Conservation (phyloP, 768 basidiomycete genomes). For the Clitopilus hobsonii region DNA sequence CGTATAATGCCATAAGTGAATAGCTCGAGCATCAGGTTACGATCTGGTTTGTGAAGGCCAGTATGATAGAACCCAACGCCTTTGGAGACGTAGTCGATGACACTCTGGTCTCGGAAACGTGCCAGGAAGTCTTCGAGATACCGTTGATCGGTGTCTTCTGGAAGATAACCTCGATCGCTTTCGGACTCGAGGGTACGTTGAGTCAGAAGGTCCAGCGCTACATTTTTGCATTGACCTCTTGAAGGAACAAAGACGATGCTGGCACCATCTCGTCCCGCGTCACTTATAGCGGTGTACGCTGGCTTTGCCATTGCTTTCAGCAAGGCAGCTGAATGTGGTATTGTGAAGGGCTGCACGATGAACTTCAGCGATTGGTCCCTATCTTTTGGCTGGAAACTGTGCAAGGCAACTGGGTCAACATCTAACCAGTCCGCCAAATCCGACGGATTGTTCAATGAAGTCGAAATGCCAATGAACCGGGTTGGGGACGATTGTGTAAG, state of each 20-base stretch:
- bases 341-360: constrained; percentile 73
- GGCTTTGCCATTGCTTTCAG: constrained; percentile 93
- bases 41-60: constrained; percentile 65
- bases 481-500: constrained; percentile 56
- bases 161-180: constrained; percentile 64
- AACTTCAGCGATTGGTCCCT: constrained; percentile 75
- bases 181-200: constrained; percentile 77
- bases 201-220: constrained; percentile 83
- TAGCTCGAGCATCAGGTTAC: constrained; percentile 69
- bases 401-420: constrained; percentile 56
- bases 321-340: constrained; percentile 80
- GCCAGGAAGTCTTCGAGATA: constrained; percentile 55
- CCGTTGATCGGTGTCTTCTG: constrained; percentile 41
- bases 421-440: constrained; percentile 84
- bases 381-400: constrained; percentile 78
- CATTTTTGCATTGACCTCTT: constrained; percentile 62
- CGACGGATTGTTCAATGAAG: constrained; percentile 74
- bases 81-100: constrained; percentile 72
- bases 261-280: constrained; percentile 33
- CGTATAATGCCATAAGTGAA: constrained; percentile 77
- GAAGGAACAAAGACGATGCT: constrained; percentile 90
- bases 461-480: constrained; percentile 73
- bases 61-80: constrained; percentile 87
- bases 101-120: constrained; percentile 54
- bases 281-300: constrained; percentile 67